Evolutionary conservation across 768 basidiomycete genomes (phyloP).

Genomic region (Agaricus subrufescens): DNA sequence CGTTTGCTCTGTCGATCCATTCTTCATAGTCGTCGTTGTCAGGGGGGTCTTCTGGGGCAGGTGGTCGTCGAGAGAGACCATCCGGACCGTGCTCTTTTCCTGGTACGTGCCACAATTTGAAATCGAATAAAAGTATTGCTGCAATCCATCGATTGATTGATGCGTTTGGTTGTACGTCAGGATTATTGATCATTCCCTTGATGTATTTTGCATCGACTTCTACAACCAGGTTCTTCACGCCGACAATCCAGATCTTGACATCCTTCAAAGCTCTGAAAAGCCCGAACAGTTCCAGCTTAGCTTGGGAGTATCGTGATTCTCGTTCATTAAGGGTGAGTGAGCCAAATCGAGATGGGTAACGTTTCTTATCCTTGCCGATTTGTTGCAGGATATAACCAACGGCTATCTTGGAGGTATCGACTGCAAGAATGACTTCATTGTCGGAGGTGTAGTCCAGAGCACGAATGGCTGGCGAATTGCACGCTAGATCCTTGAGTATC

Average conservation of each 20-base stretch:
- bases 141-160: not conserved
- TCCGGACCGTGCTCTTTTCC: too few species aligned
- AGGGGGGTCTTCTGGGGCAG: too few species aligned
- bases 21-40: too few species aligned
- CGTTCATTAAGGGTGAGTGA: conserved; percentile 18
- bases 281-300: conserved; percentile 27
- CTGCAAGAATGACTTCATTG: conserved; percentile 6
- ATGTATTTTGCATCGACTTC: conserved; percentile 16
- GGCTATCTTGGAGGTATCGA: too few species aligned
- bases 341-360: conserved; percentile 3
- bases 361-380: too few species aligned
- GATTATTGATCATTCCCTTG: conserved; percentile 26
- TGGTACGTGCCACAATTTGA: too few species aligned
- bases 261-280: too few species aligned
- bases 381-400: too few species aligned
- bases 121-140: not conserved
- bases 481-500: conserved; percentile 1
- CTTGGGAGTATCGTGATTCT: conserved; percentile 21
- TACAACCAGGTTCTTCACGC: too few species aligned
- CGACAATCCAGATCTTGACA: too few species aligned
- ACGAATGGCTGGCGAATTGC: conserved; percentile 3
- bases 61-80: too few species aligned
- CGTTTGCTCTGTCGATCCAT: too few species aligned
- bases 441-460: conserved; percentile 12
- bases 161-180: conserved; percentile 19